phyloP scores from a whole-genome alignment of 176 grass and related monocot genomes.

The Carex myosuroides region DNA sequence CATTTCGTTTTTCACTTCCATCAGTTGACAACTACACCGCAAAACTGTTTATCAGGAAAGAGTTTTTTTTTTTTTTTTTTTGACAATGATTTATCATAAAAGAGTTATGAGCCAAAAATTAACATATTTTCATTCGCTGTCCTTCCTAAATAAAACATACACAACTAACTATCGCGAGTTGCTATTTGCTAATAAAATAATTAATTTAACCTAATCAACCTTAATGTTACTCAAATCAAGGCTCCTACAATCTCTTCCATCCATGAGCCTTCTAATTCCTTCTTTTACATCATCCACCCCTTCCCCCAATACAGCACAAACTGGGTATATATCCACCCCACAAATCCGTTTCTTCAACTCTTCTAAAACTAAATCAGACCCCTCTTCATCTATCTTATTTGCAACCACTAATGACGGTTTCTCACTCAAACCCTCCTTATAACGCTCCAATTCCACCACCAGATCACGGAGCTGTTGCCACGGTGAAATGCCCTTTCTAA shows the following conservation, averaged over 20 bases:
- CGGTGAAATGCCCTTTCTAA: constrained; percentile 57
- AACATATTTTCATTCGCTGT: neutral
- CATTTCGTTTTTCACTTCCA: neutral
- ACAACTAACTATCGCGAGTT: neutral
- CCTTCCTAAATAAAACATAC: neutral
- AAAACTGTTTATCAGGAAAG: neutral
- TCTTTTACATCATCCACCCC: constrained; percentile 60
- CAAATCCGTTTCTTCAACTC: constrained; percentile 59
- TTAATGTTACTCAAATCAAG: constrained; percentile 49
- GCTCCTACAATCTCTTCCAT: constrained; percentile 39
- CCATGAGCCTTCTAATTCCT: constrained; percentile 56
- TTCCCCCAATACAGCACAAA: constrained; percentile 77
- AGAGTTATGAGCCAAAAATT: neutral
- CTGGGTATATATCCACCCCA: constrained; percentile 57
- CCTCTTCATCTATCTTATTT: constrained; percentile 86
- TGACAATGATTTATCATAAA: neutral
- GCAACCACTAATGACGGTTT: constrained; percentile 65
- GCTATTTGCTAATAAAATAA: neutral
- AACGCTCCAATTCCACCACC: constrained; percentile 58
- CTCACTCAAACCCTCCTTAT: constrained; percentile 67
- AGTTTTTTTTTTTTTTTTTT: too few relatives aligned
- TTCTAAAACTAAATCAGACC: constrained; percentile 36
- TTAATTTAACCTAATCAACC: neutral
- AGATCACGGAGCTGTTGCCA: constrained; percentile 75
- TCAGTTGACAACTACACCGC: neutral